A percentile compares a stretch with the other conserved stretches of the same genome.
Conservation (phyloP, 2,329 filamentous ascomycete genomes). For the Cordyceps javanica region DNA sequence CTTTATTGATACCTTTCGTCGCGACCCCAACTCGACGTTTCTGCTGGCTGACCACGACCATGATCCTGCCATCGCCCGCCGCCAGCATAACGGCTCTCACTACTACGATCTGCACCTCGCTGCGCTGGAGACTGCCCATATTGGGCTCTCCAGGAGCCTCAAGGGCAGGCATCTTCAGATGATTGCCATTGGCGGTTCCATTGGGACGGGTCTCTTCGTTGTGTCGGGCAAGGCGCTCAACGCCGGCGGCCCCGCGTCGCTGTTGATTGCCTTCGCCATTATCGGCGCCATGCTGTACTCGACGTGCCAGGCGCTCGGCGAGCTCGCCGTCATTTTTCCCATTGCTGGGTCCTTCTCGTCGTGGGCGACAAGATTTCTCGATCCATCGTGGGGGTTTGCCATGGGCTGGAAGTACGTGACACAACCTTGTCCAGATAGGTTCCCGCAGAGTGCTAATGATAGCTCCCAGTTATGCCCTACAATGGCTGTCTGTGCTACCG, state of each 20-base stretch:
- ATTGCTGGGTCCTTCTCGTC: conserved; percentile 88
- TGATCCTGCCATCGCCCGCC: conserved; percentile 25
- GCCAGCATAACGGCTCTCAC: conserved; percentile 34
- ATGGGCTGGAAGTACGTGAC: conserved; percentile 82
- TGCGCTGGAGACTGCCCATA: conserved; percentile 68
- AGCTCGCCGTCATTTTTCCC: conserved; percentile 85
- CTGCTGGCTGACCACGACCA: conserved; percentile 40
- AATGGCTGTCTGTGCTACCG: conserved; percentile 80
- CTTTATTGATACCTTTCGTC: conserved; percentile 57
- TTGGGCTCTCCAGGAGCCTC: conserved; percentile 68
- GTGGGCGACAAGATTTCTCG: conserved; percentile 86
- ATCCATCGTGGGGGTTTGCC: conserved; percentile 90
- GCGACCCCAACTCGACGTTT: conserved; percentile 47
- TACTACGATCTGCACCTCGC: conserved; percentile 52
- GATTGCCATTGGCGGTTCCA: conserved; percentile 94
- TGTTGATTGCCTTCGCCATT: conserved; percentile 71
- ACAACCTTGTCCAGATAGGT: too few species aligned
- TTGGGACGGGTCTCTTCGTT: conserved; percentile 83
- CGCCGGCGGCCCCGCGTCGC: conserved; percentile 68
- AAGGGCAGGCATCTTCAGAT: conserved; percentile 89
- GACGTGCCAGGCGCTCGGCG: conserved; percentile 85
- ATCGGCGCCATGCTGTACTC: conserved; percentile 86
- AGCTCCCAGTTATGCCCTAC: conserved; percentile 63
- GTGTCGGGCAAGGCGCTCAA: conserved; percentile 68
- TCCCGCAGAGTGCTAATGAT: not conserved